phyloP scores from a whole-genome alignment of 495 filamentous ascomycete species.

The Margaritispora aquatica region DNA sequence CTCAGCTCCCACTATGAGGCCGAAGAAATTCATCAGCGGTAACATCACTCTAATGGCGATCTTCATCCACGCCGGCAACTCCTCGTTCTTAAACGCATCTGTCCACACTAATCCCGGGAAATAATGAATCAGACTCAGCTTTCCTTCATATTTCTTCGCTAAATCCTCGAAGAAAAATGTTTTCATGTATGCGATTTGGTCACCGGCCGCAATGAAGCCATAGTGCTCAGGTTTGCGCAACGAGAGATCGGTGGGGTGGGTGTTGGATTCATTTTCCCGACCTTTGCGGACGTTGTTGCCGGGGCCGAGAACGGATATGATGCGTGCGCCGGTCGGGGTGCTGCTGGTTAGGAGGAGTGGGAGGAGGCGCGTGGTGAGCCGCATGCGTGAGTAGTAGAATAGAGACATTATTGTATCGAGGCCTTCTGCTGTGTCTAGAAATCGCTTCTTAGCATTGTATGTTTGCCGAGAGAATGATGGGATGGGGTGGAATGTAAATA shows the following conservation, averaged over 20 bases:
- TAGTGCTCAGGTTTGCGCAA: conserved; percentile 19
- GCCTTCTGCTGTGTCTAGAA: conserved; percentile 24
- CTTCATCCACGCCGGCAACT: conserved; percentile 1
- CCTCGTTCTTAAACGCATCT: neutral
- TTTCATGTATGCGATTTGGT: conserved; percentile 26
- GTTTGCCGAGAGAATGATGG: too few species aligned
- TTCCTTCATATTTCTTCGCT: conserved; percentile 2
- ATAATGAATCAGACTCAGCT: conserved; percentile 27
- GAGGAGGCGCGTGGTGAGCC: conserved; percentile 13
- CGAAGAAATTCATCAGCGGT: neutral
- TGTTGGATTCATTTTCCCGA: neutral
- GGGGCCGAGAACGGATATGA: conserved; percentile 13
- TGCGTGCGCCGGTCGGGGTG: neutral
- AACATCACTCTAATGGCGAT: neutral
- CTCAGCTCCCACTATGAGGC: neutral
- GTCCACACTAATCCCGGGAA: conserved; percentile 33
- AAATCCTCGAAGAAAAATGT: conserved; percentile 27
- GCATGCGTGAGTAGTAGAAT: conserved; percentile 26
- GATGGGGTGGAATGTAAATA: neutral
- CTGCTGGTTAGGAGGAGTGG: conserved; percentile 17
- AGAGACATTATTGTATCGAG: conserved; percentile 21
- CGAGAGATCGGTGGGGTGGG: conserved; percentile 10
- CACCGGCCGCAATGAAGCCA: conserved; percentile 20
- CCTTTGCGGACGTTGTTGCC: neutral
- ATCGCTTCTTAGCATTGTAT: neutral